These are phyloP conservation scores for Zymoseptoria passerinii DNA, from an alignment of 2,329 filamentous ascomycete species.

Conservation along the genomic window DNA sequence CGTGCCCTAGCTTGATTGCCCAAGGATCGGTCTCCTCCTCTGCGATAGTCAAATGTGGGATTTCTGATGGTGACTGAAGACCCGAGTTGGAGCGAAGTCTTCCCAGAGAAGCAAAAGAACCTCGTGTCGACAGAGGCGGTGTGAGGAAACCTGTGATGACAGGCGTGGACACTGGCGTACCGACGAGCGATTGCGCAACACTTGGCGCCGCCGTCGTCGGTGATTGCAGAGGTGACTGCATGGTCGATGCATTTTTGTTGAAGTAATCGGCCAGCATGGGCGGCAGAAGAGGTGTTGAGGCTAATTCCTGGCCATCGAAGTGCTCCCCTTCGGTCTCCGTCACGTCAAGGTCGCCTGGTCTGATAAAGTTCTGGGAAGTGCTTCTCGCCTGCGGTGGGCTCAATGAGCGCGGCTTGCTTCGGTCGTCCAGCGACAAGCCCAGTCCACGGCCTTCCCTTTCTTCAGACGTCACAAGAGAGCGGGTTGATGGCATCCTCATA, in stretches of 20 bases:
- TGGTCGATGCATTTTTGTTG: constrained; percentile 44
- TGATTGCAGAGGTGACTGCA: constrained; percentile 78
- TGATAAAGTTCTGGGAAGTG: constrained; percentile 6
- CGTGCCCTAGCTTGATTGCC: constrained; percentile 79
- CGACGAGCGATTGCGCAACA: constrained; percentile 34
- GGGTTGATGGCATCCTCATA: constrained; percentile 68
- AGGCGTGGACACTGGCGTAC: constrained; percentile 42
- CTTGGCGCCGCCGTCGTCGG: constrained; percentile 63
- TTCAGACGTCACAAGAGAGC: constrained; percentile 41
- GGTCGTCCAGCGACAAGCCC: constrained; percentile 22
- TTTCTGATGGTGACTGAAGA: constrained; percentile 50
- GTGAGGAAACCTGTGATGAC: constrained; percentile 48
- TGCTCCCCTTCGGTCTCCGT: constrained; percentile 35
- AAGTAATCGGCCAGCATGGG: constrained; percentile 61
- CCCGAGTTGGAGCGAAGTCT: constrained; percentile 38
- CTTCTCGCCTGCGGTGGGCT: constrained; percentile 12
- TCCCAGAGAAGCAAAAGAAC: constrained; percentile 68
- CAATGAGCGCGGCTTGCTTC: constrained; percentile 15
- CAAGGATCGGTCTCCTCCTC: constrained; percentile 50
- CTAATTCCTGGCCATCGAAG: constrained; percentile 51
- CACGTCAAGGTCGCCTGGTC: constrained; percentile 15
- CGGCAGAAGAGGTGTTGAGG: constrained; percentile 76
- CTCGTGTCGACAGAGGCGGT: constrained; percentile 67
- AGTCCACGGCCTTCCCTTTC: background rate
- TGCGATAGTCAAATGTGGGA: constrained; percentile 54